phyloP scores from a whole-genome alignment of 164 flowering plant genomes.

The Kalanchoe fedtschenkoi region DNA sequence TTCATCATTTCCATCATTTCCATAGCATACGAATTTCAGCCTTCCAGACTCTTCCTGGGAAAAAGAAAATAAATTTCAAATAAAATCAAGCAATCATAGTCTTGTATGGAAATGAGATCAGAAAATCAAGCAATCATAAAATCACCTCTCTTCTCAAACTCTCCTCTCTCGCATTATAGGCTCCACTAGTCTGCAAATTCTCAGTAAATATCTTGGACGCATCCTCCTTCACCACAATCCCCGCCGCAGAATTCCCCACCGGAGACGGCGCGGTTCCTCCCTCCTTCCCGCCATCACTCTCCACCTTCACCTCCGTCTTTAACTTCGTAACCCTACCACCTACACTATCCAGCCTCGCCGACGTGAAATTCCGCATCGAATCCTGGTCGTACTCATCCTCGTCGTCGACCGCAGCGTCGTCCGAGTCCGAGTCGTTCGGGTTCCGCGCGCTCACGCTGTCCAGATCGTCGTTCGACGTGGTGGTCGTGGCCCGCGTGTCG shows the following conservation, averaged over 20 bases:
- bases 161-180: conserved; percentile 91
- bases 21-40: conserved; percentile 69
- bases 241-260: conserved; percentile 21
- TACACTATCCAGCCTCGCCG: conserved; percentile 50
- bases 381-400: conserved; percentile 55
- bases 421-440: conserved; percentile 41
- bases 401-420: conserved; percentile 55
- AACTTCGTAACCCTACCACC: conserved; percentile 51
- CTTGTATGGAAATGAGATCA: neutral
- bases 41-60: conserved; percentile 86
- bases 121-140: neutral
- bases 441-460: conserved; percentile 92
- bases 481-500: conserved; percentile 64
- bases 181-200: conserved; percentile 89
- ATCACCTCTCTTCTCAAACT: conserved; percentile 76
- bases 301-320: conserved; percentile 55
- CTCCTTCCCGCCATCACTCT: conserved; percentile 20
- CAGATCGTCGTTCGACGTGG: conserved; percentile 85
- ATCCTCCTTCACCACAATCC: conserved; percentile 73
- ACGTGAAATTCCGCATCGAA: conserved; percentile 70
- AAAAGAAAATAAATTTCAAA: conserved; percentile 4
- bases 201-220: conserved; percentile 73
- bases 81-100: neutral
- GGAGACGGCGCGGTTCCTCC: conserved; percentile 27
- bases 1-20: conserved; percentile 78